Percentiles rank a stretch among this genome's conserved stretches.
Evolutionary conservation across 2,329 filamentous ascomycete genomes (phyloP).

Genomic region (Fusarium agapanthi): DNA sequence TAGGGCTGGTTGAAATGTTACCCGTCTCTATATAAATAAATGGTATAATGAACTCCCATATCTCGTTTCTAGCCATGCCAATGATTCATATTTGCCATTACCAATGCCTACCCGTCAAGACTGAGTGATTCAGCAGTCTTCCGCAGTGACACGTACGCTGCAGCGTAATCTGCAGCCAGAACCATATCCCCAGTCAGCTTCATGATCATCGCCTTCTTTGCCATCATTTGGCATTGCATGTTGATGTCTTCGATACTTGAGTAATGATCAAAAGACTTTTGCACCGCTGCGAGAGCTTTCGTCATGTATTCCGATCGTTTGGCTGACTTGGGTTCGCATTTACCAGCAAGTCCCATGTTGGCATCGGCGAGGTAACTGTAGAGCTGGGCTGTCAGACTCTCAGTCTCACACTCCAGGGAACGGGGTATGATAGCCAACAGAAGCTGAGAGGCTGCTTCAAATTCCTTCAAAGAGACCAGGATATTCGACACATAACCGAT

Average conservation of each 20-base stretch:
- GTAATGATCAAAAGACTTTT: conserved; percentile 71
- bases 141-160: conserved; percentile 69
- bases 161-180: conserved; percentile 72
- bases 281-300: conserved; percentile 67
- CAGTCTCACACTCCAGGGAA: conserved; percentile 75
- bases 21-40: conserved; percentile 27
- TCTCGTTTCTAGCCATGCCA: neutral
- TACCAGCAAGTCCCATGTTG: conserved; percentile 78
- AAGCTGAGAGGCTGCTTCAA: conserved; percentile 70
- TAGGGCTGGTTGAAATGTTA: neutral
- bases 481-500: conserved; percentile 73
- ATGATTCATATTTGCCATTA: neutral
- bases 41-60: conserved; percentile 10
- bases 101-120: conserved; percentile 25
- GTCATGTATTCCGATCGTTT: conserved; percentile 65
- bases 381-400: conserved; percentile 68
- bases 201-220: conserved; percentile 83
- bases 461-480: conserved; percentile 75
- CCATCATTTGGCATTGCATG: conserved; percentile 81
- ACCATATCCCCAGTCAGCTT: conserved; percentile 71
- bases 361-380: conserved; percentile 80
- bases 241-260: conserved; percentile 69
- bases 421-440: conserved; percentile 77
- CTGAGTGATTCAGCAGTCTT: conserved; percentile 48
- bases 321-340: conserved; percentile 51